Evolutionary conservation across 441 rosid species (phyloP).

Genomic region (Jatropha podagrica): DNA sequence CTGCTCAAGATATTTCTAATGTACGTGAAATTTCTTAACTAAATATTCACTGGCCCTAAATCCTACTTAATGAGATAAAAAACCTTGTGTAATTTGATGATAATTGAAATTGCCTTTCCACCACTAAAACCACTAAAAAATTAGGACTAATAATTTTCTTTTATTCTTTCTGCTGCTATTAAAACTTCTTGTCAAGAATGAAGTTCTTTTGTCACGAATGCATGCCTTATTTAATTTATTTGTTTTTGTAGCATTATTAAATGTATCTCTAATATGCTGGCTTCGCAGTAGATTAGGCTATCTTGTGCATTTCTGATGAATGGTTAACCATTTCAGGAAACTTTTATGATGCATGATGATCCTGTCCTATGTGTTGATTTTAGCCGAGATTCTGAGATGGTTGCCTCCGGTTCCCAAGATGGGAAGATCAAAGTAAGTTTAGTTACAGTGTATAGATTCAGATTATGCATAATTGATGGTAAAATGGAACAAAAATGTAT

Average conservation of each 20-base stretch:
- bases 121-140: not conserved
- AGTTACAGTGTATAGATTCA: conserved; percentile 22
- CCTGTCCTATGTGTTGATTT: conserved; percentile 95
- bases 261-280: not conserved
- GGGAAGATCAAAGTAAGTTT: conserved; percentile 88
- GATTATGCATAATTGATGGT: not conserved
- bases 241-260: not conserved
- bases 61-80: not conserved
- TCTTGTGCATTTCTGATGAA: conserved; percentile 17
- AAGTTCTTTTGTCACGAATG: not conserved
- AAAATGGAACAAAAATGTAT: conserved; percentile 7
- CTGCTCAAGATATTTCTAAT: not conserved
- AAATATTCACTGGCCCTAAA: no score
- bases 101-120: not conserved
- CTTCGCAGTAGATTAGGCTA: conserved; percentile 13
- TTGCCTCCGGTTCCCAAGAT: conserved; percentile 95
- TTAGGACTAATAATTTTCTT: not conserved
- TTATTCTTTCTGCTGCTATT: not conserved
- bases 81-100: not conserved
- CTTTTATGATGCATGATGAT: conserved; percentile 99
- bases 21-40: not conserved
- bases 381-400: conserved; percentile 98
- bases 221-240: not conserved
- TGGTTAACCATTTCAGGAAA: conserved; percentile 60
- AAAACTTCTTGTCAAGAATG: not conserved